A percentile compares a stretch with the other conserved stretches of the same genome.
These are phyloP conservation scores for Phlebiopsis gigantea DNA, from an alignment of 768 basidiomycete species.

Conservation along the genomic window DNA sequence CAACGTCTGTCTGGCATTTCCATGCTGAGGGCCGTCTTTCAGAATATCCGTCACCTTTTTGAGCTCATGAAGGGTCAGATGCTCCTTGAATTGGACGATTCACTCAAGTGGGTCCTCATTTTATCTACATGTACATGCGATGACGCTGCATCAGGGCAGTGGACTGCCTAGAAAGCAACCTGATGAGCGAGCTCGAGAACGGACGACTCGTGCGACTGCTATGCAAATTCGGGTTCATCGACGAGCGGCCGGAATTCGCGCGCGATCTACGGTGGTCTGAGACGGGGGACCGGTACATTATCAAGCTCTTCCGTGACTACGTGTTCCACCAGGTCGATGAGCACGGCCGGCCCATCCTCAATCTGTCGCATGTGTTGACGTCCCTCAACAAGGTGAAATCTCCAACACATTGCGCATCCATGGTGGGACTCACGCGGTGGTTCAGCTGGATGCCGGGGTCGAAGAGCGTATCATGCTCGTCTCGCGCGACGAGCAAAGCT, in stretches of 20 bases:
- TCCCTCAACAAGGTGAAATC: constrained; percentile 84
- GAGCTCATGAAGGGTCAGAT: constrained; percentile 72
- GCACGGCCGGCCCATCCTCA: constrained; percentile 81
- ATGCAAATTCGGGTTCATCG: constrained; percentile 96
- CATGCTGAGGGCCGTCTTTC: constrained; percentile 7
- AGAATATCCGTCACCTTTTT: constrained; percentile 77
- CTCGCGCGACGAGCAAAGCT: constrained; percentile 92
- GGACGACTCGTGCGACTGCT: constrained; percentile 84
- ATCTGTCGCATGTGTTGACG: constrained; percentile 84
- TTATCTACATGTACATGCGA: not conserved
- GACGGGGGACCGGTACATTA: constrained; percentile 95
- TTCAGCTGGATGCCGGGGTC: constrained; percentile 83
- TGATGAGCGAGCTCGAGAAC: constrained; percentile 90
- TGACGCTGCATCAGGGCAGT: constrained; percentile 45
- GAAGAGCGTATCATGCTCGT: constrained; percentile 96
- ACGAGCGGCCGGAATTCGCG: constrained; percentile 98
- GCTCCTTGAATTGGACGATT: constrained; percentile 77
- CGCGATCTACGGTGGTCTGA: constrained; percentile 96
- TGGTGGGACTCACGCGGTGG: not conserved
- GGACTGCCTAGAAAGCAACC: constrained; percentile 78
- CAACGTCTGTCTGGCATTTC: too few relatives aligned
- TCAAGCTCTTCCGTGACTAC: constrained; percentile 97
- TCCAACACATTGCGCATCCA: not conserved
- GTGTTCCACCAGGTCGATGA: constrained; percentile 98
- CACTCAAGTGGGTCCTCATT: constrained; percentile 53